A percentile compares a stretch with the other conserved stretches of the same genome.
These are phyloP conservation scores for Eugenia klotzschiana DNA, from an alignment of 441 rosid species.

Conservation along the genomic window DNA sequence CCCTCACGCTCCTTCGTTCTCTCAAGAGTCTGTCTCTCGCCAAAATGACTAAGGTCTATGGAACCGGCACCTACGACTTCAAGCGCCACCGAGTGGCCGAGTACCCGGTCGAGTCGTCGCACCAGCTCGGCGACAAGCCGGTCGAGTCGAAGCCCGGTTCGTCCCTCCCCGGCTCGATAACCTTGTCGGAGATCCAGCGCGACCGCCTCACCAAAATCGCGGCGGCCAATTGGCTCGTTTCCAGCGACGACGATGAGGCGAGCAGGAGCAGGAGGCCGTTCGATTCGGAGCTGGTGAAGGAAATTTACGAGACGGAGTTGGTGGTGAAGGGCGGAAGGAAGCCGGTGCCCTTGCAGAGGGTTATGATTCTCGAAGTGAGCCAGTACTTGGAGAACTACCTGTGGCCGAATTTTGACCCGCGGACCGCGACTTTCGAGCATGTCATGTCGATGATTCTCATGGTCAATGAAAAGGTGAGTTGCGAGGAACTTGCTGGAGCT, in stretches of 20 bases:
- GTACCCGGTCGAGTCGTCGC: conserved; percentile 60
- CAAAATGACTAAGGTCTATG: conserved; percentile 74
- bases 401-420: conserved; percentile 86
- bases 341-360: conserved; percentile 85
- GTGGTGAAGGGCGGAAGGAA: conserved; percentile 59
- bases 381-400: conserved; percentile 92
- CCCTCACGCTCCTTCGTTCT: background rate
- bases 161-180: conserved; percentile 61
- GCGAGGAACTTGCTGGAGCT: background rate
- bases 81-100: conserved; percentile 98
- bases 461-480: conserved; percentile 87
- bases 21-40: background rate
- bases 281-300: conserved; percentile 63
- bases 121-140: conserved; percentile 32
- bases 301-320: conserved; percentile 74
- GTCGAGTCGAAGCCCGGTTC: conserved; percentile 61
- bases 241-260: conserved; percentile 17
- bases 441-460: conserved; percentile 95
- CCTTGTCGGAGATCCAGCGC: conserved; percentile 81
- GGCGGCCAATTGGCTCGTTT: conserved; percentile 61
- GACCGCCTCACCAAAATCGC: conserved; percentile 79
- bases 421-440: conserved; percentile 78
- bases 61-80: conserved; percentile 92
- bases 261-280: conserved; percentile 24
- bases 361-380: conserved; percentile 91